Percentiles rank a stretch among this genome's conserved stretches.
Evolutionary conservation across 495 filamentous ascomycete genomes (phyloP).

Genomic region (Cenococcum geophilum): DNA sequence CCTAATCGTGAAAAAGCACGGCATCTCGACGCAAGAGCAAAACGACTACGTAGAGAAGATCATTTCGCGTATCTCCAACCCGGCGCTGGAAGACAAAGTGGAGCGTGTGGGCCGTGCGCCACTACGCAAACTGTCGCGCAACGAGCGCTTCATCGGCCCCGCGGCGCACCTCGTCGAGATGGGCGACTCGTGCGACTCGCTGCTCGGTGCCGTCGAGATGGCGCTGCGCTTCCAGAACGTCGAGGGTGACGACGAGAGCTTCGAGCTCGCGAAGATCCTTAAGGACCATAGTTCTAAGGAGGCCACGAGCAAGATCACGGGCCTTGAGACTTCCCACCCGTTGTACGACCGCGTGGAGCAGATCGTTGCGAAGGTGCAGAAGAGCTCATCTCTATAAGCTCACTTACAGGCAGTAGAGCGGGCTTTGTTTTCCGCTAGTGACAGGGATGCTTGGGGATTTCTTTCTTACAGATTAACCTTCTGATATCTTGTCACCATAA

Average conservation of each 20-base stretch:
- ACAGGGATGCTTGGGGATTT: no score
- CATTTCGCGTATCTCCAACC: conserved; percentile 86
- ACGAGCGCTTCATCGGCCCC: conserved; percentile 93
- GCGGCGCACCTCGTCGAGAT: conserved; percentile 76
- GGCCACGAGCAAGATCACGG: conserved; percentile 65
- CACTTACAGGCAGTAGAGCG: background rate
- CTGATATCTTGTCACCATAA: no score
- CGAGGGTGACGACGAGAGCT: conserved; percentile 78
- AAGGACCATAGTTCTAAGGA: conserved; percentile 60
- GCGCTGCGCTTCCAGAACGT: conserved; percentile 91
- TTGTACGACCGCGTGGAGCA: conserved; percentile 65
- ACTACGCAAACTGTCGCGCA: conserved; percentile 81
- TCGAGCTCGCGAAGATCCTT: conserved; percentile 75
- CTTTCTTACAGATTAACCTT: no score
- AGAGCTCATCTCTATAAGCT: conserved; percentile 7
- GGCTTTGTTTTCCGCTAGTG: no score
- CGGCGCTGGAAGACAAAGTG: conserved; percentile 84
- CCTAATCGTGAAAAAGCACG: conserved; percentile 82
- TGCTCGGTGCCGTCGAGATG: conserved; percentile 75
- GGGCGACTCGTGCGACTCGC: conserved; percentile 59
- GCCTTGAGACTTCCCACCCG: conserved; percentile 63
- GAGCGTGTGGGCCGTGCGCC: conserved; percentile 95
- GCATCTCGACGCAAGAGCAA: conserved; percentile 70
- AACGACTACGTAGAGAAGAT: conserved; percentile 87
- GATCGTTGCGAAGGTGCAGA: conserved; percentile 73